Conservation (phyloP, 2,329 filamentous ascomycete species). For the Scedosporium apiospermum region DNA sequence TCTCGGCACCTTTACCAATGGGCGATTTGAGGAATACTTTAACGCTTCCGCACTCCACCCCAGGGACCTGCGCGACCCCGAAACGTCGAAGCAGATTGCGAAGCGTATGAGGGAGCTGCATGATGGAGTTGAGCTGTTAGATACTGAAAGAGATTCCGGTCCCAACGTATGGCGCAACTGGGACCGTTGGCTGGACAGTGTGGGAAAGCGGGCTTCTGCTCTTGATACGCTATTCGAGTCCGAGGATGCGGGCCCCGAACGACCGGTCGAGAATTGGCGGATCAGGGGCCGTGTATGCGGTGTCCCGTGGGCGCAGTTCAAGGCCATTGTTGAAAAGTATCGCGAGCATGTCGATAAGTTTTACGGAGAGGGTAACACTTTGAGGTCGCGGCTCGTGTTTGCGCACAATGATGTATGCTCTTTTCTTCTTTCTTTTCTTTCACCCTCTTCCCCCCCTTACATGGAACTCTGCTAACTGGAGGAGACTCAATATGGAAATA, state of each 20-base stretch:
- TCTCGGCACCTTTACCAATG: conserved; percentile 86
- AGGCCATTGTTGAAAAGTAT: conserved; percentile 65
- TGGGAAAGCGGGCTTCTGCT: conserved; percentile 46
- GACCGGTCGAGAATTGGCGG: conserved; percentile 47
- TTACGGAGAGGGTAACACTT: conserved; percentile 56
- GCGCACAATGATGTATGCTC: conserved; percentile 87
- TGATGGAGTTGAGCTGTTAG: conserved; percentile 79
- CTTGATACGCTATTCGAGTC: conserved; percentile 50
- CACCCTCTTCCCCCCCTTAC: neutral
- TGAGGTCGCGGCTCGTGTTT: conserved; percentile 76
- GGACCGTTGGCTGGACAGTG: conserved; percentile 78
- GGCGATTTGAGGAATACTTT: conserved; percentile 91
- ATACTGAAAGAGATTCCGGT: conserved; percentile 66
- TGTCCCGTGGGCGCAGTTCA: conserved; percentile 72
- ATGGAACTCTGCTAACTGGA: neutral
- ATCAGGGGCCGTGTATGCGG: conserved; percentile 70
- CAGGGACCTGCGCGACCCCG: conserved; percentile 65
- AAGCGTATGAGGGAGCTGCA: conserved; percentile 97
- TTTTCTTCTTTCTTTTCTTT: neutral
- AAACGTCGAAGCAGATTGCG: conserved; percentile 85
- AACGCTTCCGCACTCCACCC: conserved; percentile 73
- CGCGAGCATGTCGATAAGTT: conserved; percentile 60
- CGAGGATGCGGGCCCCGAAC: conserved; percentile 20
- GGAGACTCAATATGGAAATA: conserved; percentile 96
- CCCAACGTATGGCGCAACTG: conserved; percentile 86